Conservation (phyloP, 768 basidiomycete species). For the Paxillus involutus region DNA sequence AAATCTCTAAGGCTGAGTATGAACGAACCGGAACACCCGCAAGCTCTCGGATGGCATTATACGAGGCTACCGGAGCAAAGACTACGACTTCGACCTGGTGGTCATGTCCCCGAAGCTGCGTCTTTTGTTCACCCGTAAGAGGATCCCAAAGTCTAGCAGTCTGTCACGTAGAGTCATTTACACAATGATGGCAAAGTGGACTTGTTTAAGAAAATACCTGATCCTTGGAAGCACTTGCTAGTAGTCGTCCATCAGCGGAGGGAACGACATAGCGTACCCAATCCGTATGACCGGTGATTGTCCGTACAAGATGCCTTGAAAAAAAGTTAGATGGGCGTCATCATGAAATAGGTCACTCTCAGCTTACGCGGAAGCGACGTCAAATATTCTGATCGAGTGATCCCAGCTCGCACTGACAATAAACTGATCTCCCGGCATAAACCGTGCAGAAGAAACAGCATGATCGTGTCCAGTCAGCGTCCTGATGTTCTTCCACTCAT, state of each 20-base stretch:
- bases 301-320: constrained; percentile 68
- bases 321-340: constrained; percentile 12
- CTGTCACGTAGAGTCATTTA: constrained; percentile 36
- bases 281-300: constrained; percentile 75
- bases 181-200: not conserved
- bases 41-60: constrained; percentile 75
- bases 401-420: constrained; percentile 89
- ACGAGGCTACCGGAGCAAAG: constrained; percentile 77
- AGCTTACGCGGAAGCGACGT: constrained; percentile 81
- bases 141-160: constrained; percentile 79
- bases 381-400: constrained; percentile 82
- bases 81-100: constrained; percentile 81
- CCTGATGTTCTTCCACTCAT: constrained; percentile 88
- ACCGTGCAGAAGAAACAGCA: constrained; percentile 82
- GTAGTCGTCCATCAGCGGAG: constrained; percentile 68
- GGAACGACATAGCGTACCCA: constrained; percentile 78
- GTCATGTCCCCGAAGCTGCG: constrained; percentile 85
- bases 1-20: not conserved
- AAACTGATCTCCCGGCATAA: constrained; percentile 80
- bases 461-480: constrained; percentile 91
- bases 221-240: constrained; percentile 85
- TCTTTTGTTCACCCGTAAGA: constrained; percentile 70
- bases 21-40: constrained; percentile 64
- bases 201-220: constrained; percentile 51
- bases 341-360: not conserved